phyloP scores from a whole-genome alignment of 257 asterid genomes.

The Handroanthus guayacan region DNA sequence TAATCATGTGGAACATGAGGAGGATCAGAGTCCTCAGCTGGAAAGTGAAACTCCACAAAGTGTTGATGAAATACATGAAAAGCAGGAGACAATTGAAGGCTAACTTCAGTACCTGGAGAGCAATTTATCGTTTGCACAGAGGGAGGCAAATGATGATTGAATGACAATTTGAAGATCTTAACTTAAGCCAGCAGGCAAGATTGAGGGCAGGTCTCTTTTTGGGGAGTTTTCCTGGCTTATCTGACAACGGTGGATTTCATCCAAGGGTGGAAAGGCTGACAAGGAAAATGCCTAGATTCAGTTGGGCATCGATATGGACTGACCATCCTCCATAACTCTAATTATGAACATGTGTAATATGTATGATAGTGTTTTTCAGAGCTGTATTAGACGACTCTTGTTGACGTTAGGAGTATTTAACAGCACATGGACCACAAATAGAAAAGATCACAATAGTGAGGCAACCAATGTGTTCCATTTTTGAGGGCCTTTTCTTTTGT shows the following conservation, averaged over 20 bases:
- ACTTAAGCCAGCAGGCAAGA: constrained; percentile 20
- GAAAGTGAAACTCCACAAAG: constrained; percentile 35
- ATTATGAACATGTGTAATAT: constrained; percentile 25
- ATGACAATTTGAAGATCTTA: constrained; percentile 29
- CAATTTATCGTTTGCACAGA: constrained; percentile 19
- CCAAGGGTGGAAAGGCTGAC: constrained; percentile 28
- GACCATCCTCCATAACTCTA: background rate
- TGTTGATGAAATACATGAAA: constrained; percentile 36
- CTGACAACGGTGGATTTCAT: constrained; percentile 6
- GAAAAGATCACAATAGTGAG: constrained; percentile 2
- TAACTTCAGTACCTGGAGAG: constrained; percentile 19
- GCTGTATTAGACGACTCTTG: background rate
- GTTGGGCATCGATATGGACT: constrained; percentile 24
- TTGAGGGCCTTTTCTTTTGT: background rate
- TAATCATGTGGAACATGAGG: constrained; percentile 29
- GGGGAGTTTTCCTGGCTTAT: constrained; percentile 10
- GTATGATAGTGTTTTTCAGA: constrained; percentile 21
- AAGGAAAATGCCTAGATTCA: constrained; percentile 9
- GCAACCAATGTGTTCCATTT: background rate
- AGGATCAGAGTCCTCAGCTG: constrained; percentile 37
- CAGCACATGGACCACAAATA: constrained; percentile 6
- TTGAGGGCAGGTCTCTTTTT: constrained; percentile 1
- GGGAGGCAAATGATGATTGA: constrained; percentile 14
- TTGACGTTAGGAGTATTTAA: constrained; percentile 11
- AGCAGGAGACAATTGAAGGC: constrained; percentile 23